These are phyloP conservation scores for Venturiaceae sp. DNA, from an alignment of 2,329 filamentous ascomycete genomes.

Conservation along the genomic window DNA sequence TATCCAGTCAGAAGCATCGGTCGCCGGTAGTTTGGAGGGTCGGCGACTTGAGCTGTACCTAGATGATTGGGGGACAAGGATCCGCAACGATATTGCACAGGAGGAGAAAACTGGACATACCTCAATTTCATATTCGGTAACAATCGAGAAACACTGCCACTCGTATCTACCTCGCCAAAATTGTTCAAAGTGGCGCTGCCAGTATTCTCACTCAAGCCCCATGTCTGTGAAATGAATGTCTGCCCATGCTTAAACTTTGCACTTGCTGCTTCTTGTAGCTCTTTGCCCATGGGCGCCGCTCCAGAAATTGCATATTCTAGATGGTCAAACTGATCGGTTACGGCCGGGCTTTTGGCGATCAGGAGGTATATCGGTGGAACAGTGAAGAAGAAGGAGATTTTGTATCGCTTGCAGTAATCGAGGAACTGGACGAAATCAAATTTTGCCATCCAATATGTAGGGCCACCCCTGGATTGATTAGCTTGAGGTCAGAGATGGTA, in stretches of 20 bases:
- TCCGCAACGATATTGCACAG: background rate
- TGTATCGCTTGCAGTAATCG: conserved; percentile 38
- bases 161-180: conserved; percentile 29
- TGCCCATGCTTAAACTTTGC: conserved; percentile 35
- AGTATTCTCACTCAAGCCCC: conserved; percentile 49
- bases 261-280: conserved; percentile 42
- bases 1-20: background rate
- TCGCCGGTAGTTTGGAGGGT: no score
- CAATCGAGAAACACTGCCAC: conserved; percentile 37
- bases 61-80: no score
- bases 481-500: no score
- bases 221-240: conserved; percentile 41
- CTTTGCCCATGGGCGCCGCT: conserved; percentile 47
- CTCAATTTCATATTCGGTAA: conserved; percentile 22
- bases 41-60: no score
- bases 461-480: conserved; percentile 15
- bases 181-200: conserved; percentile 38
- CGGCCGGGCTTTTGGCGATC: conserved; percentile 46
- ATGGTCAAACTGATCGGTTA: conserved; percentile 45
- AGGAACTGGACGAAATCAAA: conserved; percentile 51
- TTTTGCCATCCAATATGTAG: conserved; percentile 52
- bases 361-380: conserved; percentile 53
- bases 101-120: background rate
- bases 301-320: conserved; percentile 41
- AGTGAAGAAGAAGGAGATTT: conserved; percentile 46